Percentiles rank a stretch among this genome's conserved stretches.
Conservation (phyloP, 148 eudicot genomes). For the Diospyros lotus region DNA sequence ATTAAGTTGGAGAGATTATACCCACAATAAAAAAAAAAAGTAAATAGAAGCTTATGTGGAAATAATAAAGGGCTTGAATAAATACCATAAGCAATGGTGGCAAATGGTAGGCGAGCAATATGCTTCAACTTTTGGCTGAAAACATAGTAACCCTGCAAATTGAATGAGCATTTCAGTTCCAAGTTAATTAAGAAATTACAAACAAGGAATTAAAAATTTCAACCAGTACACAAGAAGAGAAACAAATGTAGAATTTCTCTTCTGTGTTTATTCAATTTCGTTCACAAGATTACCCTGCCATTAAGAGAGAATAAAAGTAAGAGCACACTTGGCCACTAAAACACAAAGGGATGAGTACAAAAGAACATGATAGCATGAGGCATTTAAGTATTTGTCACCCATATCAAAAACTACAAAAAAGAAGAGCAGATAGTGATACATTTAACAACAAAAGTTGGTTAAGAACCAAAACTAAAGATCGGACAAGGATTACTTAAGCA, state of each 20-base stretch:
- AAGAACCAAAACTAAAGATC: not conserved
- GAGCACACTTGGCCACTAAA: no score
- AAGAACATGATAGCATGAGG: no score
- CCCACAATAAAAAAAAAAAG: not conserved
- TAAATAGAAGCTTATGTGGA: not conserved
- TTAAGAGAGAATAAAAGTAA: no score
- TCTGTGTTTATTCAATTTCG: no score
- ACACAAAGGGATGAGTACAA: no score
- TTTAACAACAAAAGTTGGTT: not conserved
- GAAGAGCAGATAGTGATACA: conserved; percentile 1
- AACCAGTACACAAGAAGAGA: no score
- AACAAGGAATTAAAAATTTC: not conserved
- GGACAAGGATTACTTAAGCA: not conserved
- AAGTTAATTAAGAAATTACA: not conserved
- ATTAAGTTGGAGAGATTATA: not conserved
- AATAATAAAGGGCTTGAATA: conserved; percentile 5
- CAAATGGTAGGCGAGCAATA: conserved; percentile 84
- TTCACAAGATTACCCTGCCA: no score
- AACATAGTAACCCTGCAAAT: conserved; percentile 81
- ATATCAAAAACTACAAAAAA: not conserved
- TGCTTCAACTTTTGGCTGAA: conserved; percentile 97
- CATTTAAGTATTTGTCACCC: not conserved
- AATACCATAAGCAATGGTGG: conserved; percentile 79
- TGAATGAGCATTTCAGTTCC: conserved; percentile 6
- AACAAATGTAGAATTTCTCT: no score